Conservation (phyloP, 2,329 filamentous ascomycete species). For the Aspergillus pseudonomiae region DNA sequence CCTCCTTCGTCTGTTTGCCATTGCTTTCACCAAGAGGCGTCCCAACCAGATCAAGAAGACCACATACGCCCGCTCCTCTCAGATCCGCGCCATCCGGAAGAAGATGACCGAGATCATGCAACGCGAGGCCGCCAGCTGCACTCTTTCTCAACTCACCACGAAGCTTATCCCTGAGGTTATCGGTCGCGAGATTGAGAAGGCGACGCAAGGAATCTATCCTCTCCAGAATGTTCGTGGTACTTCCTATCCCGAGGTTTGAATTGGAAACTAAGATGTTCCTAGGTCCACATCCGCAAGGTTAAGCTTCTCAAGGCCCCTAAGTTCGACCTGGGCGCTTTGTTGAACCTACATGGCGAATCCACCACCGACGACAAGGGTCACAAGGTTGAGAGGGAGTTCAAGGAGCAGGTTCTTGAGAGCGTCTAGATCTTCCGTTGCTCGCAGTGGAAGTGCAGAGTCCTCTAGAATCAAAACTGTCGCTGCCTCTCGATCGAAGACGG, state of each 20-base stretch:
- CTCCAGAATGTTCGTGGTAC: conserved; percentile 82
- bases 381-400: conserved; percentile 99
- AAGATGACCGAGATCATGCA: conserved; percentile 99
- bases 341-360: conserved; percentile 97
- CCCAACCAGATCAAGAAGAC: conserved; percentile 99
- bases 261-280: conserved; percentile 38
- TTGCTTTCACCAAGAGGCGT: conserved; percentile 98
- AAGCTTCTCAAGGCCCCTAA: conserved; percentile 99
- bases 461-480: not conserved
- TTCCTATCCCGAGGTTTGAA: not conserved
- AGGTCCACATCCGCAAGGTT: conserved; percentile 99
- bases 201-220: conserved; percentile 98
- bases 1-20: conserved; percentile 97
- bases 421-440: conserved; percentile 75
- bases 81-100: conserved; percentile 97
- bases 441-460: conserved; percentile 66
- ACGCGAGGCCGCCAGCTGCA: conserved; percentile 92
- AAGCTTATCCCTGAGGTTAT: conserved; percentile 99
- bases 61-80: conserved; percentile 94
- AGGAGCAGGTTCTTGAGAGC: conserved; percentile 91
- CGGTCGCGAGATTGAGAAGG: conserved; percentile 99
- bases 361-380: conserved; percentile 93
- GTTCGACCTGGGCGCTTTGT: conserved; percentile 96
- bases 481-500: not conserved
- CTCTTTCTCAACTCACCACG: conserved; percentile 91